Conservation (phyloP, 305 asterid genomes). For the Plantago lanceolata region DNA sequence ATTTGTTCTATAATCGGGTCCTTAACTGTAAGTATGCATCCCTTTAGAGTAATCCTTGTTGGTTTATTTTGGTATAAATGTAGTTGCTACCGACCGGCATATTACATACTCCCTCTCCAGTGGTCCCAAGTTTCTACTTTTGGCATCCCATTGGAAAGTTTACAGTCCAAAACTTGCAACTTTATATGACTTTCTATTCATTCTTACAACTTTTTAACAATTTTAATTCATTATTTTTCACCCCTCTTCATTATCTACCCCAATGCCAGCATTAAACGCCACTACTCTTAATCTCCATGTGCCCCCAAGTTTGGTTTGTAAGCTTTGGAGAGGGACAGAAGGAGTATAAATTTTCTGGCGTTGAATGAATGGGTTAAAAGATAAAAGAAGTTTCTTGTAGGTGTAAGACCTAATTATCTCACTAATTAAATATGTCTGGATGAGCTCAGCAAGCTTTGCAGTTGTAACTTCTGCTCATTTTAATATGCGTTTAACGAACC, state of each 20-base stretch:
- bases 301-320: background rate
- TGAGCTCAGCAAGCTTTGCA: slow-evolving; percentile 7
- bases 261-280: background rate
- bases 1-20: slow-evolving; percentile 85
- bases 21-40: slow-evolving; percentile 55
- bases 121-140: no score
- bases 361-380: background rate
- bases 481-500: slow-evolving; percentile 1
- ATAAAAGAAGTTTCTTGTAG: slow-evolving; percentile 9
- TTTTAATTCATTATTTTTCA: no score
- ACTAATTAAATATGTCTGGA: slow-evolving; percentile 8
- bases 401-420: background rate
- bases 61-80: background rate
- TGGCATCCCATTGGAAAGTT: no score
- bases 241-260: background rate
- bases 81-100: background rate
- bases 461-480: slow-evolving; percentile 3
- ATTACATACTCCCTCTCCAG: background rate
- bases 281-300: background rate
- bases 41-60: slow-evolving; percentile 10
- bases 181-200: no score
- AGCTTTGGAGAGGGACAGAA: no score
- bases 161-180: no score
- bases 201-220: no score
- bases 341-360: no score